phyloP scores from a whole-genome alignment of 805 yeast species.

The Barnettozyma populi region DNA sequence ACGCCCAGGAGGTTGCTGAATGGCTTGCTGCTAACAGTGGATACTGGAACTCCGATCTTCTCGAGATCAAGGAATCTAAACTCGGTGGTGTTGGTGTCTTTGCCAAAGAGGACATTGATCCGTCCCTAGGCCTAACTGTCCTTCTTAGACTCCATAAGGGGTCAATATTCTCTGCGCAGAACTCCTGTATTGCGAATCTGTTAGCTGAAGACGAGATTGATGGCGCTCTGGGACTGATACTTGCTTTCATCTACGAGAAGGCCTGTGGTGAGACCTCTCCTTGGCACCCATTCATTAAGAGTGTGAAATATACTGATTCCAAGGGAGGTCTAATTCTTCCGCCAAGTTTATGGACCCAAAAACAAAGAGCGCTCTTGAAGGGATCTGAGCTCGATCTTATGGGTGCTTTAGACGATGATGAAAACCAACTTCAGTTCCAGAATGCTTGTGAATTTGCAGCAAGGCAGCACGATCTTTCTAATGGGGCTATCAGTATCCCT shows the following conservation, averaged over 20 bases:
- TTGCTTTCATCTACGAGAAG: constrained; percentile 70
- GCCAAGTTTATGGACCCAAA: constrained; percentile 58
- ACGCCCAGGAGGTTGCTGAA: constrained; percentile 20
- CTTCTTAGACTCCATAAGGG: constrained; percentile 59
- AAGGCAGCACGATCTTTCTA: constrained; percentile 21
- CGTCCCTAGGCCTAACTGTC: constrained; percentile 23
- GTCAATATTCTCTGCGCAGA: constrained; percentile 52
- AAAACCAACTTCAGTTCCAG: constrained; percentile 34
- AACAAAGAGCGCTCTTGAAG: constrained; percentile 39
- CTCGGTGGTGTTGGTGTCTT: constrained; percentile 75
- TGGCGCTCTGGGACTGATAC: constrained; percentile 62
- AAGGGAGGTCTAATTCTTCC: constrained; percentile 40
- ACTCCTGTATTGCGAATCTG: constrained; percentile 59
- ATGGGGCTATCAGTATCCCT: constrained; percentile 27
- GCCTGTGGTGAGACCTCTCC: constrained; percentile 61
- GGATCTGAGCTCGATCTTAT: constrained; percentile 58
- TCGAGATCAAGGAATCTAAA: constrained; percentile 42
- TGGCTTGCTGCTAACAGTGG: constrained; percentile 57
- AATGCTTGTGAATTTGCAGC: constrained; percentile 31
- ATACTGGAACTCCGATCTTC: constrained; percentile 43
- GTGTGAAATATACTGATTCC: constrained; percentile 35
- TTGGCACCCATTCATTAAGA: constrained; percentile 63
- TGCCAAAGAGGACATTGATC: constrained; percentile 37
- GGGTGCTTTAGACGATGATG: constrained; percentile 52
- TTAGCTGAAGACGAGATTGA: constrained; percentile 52